Evolutionary conservation across 495 filamentous ascomycete genomes (phyloP).

Genomic region (Neurospora africana): DNA sequence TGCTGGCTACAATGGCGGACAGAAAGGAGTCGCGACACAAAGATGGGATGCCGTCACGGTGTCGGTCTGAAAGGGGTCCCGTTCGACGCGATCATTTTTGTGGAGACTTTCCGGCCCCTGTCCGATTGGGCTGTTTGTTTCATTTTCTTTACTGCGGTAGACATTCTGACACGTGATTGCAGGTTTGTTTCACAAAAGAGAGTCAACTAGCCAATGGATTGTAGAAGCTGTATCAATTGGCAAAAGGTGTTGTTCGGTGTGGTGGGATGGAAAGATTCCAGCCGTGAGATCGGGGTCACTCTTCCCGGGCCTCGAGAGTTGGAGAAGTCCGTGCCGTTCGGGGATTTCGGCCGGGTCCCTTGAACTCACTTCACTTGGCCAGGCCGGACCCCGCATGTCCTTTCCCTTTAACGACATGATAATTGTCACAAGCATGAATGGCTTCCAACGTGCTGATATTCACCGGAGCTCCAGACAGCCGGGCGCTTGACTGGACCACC

Average conservation of each 20-base stretch:
- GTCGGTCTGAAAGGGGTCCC: neutral
- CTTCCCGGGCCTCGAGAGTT: neutral
- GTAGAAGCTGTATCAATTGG: neutral
- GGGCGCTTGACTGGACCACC: slow-evolving; percentile 46
- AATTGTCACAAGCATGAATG: slow-evolving; percentile 23
- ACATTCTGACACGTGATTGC: neutral
- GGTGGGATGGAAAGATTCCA: neutral
- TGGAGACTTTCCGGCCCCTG: neutral
- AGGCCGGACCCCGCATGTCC: neutral
- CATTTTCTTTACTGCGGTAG: too few species aligned
- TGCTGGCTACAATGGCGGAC: neutral
- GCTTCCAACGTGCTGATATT: slow-evolving; percentile 44
- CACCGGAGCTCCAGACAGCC: slow-evolving; percentile 49
- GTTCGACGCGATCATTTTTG: neutral
- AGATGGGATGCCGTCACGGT: neutral
- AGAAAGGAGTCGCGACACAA: neutral
- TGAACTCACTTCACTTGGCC: neutral
- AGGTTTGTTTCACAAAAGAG: neutral
- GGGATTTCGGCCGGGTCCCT: neutral
- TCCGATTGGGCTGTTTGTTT: neutral
- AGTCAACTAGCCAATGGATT: neutral
- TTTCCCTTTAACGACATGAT: neutral
- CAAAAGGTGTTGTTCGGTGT: neutral
- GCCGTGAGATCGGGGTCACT: neutral
- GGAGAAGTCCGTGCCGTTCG: neutral